phyloP scores from a whole-genome alignment of 495 filamentous ascomycete genomes.

The Tuber calosporum region DNA sequence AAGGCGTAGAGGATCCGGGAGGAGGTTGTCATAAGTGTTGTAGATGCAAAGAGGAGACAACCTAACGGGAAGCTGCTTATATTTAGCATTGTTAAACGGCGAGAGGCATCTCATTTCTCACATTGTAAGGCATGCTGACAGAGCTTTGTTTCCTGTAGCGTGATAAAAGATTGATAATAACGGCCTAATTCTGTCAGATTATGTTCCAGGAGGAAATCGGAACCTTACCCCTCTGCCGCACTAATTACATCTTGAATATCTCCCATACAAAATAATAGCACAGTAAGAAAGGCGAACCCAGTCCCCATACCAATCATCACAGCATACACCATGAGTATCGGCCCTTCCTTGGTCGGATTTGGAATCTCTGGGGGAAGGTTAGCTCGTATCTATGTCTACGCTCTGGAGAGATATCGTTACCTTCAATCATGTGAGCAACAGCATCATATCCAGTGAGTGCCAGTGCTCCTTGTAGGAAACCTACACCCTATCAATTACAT shows the following conservation, averaged over 20 bases:
- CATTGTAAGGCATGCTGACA: conserved; percentile 62
- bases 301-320: conserved; percentile 63
- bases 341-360: conserved; percentile 57
- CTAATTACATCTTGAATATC: conserved; percentile 55
- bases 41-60: conserved; percentile 65
- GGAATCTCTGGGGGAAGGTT: conserved; percentile 54
- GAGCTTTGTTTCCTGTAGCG: conserved; percentile 58
- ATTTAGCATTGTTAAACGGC: conserved; percentile 44
- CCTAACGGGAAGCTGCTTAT: conserved; percentile 56
- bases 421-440: conserved; percentile 51
- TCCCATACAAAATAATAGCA: conserved; percentile 59
- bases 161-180: conserved; percentile 65
- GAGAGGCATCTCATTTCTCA: conserved; percentile 44
- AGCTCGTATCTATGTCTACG: background rate
- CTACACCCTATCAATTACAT: conserved; percentile 29
- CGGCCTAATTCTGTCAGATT: conserved; percentile 41
- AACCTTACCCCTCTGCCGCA: conserved; percentile 50
- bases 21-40: conserved; percentile 66
- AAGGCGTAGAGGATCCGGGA: conserved; percentile 74
- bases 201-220: background rate
- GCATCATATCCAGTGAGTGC: conserved; percentile 52
- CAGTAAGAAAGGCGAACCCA: conserved; percentile 60
- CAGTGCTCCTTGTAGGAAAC: conserved; percentile 52
- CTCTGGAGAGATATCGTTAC: background rate
- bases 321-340: conserved; percentile 65